phyloP scores from a whole-genome alignment of 2,329 filamentous ascomycete species.

The Fusarium zealandicum region DNA sequence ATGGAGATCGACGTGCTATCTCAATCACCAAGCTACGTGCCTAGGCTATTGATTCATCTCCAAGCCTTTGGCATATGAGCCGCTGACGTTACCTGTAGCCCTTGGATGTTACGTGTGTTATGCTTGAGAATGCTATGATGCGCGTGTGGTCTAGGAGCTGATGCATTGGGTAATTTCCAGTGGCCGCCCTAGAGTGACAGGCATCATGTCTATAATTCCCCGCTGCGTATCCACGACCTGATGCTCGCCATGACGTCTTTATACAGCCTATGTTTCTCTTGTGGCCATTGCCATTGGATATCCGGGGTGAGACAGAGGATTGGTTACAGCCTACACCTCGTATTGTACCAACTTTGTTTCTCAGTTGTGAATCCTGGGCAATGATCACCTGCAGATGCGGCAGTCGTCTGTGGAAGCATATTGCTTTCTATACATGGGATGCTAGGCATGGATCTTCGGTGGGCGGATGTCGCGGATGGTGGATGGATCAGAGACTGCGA shows the following conservation, averaged over 20 bases:
- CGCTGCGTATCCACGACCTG: background rate
- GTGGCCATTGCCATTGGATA: background rate
- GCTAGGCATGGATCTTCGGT: background rate
- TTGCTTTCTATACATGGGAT: background rate
- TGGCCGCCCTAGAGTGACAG: background rate
- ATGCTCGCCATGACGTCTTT: background rate
- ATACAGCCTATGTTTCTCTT: background rate
- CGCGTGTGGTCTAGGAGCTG: background rate
- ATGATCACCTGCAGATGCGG: background rate
- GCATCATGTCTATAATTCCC: background rate
- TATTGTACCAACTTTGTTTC: background rate
- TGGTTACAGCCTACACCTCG: constrained; percentile 5
- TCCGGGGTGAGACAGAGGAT: background rate
- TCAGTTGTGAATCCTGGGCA: background rate
- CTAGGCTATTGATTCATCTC: no score
- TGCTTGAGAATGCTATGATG: background rate
- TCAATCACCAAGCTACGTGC: no score
- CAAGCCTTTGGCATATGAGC: background rate
- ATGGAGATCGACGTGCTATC: no score
- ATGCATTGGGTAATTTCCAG: background rate
- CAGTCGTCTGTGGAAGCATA: background rate
- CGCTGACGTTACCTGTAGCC: constrained; percentile 1
- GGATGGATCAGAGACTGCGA: background rate
- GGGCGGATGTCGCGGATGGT: background rate
- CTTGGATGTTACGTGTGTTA: background rate